These are phyloP conservation scores for Begonia loranthoides DNA, from an alignment of 306 rosid genomes.

Conservation along the genomic window DNA sequence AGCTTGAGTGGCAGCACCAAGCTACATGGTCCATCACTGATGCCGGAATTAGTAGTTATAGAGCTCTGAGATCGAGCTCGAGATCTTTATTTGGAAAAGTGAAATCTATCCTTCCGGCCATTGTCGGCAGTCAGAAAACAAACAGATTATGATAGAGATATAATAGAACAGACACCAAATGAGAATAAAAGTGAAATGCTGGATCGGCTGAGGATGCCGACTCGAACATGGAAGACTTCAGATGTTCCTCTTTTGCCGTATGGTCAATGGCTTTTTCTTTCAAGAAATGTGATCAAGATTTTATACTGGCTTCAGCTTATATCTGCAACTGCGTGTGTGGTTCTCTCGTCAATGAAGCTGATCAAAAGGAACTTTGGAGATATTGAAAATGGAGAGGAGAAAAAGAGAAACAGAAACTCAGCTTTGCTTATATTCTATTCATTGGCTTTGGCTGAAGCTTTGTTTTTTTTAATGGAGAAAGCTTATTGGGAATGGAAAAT, in stretches of 20 bases:
- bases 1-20: slow-evolving; percentile 97
- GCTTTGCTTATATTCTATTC: slow-evolving; percentile 68
- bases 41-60: slow-evolving; percentile 50
- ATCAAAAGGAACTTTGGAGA: slow-evolving; percentile 55
- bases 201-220: slow-evolving; percentile 33
- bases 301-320: slow-evolving; percentile 89
- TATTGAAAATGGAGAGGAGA: slow-evolving; percentile 58
- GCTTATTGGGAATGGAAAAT: slow-evolving; percentile 81
- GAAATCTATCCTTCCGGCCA: slow-evolving; percentile 30
- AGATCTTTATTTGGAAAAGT: slow-evolving; percentile 21
- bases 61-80: slow-evolving; percentile 37
- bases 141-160: slow-evolving; percentile 11
- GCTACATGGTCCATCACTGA: slow-evolving; percentile 78
- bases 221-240: slow-evolving; percentile 55
- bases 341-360: slow-evolving; percentile 58
- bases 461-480: slow-evolving; percentile 66
- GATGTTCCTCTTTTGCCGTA: slow-evolving; percentile 80
- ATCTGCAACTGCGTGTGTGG: slow-evolving; percentile 75
- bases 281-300: slow-evolving; percentile 63
- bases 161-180: slow-evolving; percentile 10
- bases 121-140: slow-evolving; percentile 5
- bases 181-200: background rate
- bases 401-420: slow-evolving; percentile 57
- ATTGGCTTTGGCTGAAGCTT: slow-evolving; percentile 80
- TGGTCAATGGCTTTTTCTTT: slow-evolving; percentile 49